Evolutionary conservation across 306 rosid genomes (phyloP), one percentile per base, ranked within the genome.

Genomic region (Canavalia gladiata): DNA sequence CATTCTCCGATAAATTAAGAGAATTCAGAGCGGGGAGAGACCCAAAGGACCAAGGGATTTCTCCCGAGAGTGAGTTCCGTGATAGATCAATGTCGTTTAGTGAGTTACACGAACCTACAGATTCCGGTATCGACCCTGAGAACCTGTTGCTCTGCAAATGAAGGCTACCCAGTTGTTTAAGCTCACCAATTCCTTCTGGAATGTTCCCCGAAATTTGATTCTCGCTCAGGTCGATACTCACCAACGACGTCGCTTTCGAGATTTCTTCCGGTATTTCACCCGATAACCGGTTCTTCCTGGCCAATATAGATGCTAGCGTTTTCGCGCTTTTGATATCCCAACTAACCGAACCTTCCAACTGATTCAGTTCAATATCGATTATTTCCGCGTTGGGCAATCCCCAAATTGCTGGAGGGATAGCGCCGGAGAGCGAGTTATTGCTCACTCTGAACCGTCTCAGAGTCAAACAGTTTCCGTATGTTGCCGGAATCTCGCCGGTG

Each of bases 401-500:
- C 99, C 98, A 96, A 3, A 96, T 81, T 8, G 88, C 84, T 0
- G 91, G 43, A 0, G 99, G 98, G 13, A 96, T 76, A 0, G 70
- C 42, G 6, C 99, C 99, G 2, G 92, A 76, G 68, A 96, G 98
- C 1, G 88, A 93, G 87, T 95, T 95, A 7, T 82, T 8, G 70
- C 84, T 88, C 4, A 95, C 98, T 66, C 99, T 87, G 62, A 95
- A 86, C 2, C 99, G 81, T 1, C 0, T n/a, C 41, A 95, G 12
- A 4, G 86, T 84, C 11, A 8, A 45, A 82, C 99, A 95, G 41
- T 81, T 66, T 0, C 82, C 91, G 29, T 95, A 95, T 0, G 4
- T 90, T 0, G 82, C 84, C 10, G 99, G 99, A 74, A 95, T 95
- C 76, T 80, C 82, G 2, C 99, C 98, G 9, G 97, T 82, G 78